Conservation (phyloP, 441 rosid genomes). For the Jatropha multifida region DNA sequence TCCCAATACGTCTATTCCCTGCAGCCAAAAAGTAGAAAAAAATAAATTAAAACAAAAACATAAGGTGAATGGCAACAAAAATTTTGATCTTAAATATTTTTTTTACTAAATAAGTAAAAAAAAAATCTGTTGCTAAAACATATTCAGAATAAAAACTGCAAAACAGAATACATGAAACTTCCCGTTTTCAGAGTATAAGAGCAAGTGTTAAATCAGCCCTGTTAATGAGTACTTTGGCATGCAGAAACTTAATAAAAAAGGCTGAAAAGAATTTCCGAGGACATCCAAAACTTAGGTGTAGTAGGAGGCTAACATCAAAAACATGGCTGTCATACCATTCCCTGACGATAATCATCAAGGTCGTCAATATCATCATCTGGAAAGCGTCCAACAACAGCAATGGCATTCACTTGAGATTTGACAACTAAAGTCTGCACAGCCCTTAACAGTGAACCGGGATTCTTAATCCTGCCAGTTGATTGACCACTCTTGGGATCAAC, state of each 20-base stretch:
- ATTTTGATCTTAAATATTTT: neutral
- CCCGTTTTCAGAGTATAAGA: neutral
- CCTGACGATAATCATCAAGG: constrained; percentile 50
- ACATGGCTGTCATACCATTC: constrained; percentile 37
- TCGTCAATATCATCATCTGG: constrained; percentile 60
- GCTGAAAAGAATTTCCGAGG: neutral
- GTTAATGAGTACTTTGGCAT: neutral
- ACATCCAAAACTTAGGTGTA: neutral
- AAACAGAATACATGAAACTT: neutral
- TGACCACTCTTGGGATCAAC: constrained; percentile 51
- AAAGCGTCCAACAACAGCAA: constrained; percentile 61
- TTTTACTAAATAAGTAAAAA: neutral
- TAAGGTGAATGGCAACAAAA: constrained; percentile 1
- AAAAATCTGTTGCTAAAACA: neutral
- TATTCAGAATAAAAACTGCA: neutral
- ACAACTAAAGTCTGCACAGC: constrained; percentile 49
- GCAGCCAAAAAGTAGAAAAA: constrained; percentile 1
- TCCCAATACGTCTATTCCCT: constrained; percentile 65
- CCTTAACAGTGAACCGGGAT: constrained; percentile 47
- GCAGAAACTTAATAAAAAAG: neutral
- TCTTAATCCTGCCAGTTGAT: constrained; percentile 62
- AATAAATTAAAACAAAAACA: neutral
- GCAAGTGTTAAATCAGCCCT: neutral
- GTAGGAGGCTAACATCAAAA: neutral
- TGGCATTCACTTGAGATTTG: constrained; percentile 48